Conservation (phyloP, 2,329 filamentous ascomycete species). For the Periconia digitata region DNA sequence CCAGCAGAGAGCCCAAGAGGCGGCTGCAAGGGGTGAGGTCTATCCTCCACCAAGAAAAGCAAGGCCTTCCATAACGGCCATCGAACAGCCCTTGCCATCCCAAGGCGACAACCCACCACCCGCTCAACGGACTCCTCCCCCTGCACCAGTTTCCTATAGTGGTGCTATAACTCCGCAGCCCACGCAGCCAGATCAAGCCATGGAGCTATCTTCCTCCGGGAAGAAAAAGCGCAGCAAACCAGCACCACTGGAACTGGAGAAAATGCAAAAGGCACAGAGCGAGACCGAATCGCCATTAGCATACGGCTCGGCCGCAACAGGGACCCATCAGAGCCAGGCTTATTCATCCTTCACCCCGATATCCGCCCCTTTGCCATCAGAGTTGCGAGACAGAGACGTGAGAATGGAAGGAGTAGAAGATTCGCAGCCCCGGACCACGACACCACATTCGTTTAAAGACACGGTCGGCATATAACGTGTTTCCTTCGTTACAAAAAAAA, state of each 20-base stretch:
- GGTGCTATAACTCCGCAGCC: constrained; percentile 32
- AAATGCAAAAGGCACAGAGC: constrained; percentile 23
- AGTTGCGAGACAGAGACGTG: constrained; percentile 34
- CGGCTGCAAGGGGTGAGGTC: constrained; percentile 41
- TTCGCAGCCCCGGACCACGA: constrained; percentile 41
- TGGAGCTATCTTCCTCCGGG: constrained; percentile 37
- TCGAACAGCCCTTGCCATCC: constrained; percentile 18
- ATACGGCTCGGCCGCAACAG: constrained; percentile 27
- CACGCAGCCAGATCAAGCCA: constrained; percentile 27
- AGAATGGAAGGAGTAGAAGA: constrained; percentile 44
- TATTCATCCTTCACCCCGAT: constrained; percentile 41
- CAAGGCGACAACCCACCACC: constrained; percentile 26
- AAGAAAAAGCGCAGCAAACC: constrained; percentile 37
- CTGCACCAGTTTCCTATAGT: constrained; percentile 18
- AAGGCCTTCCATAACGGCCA: constrained; percentile 31
- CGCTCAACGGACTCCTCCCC: constrained; percentile 31
- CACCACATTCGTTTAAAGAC: constrained; percentile 47
- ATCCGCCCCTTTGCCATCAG: constrained; percentile 39
- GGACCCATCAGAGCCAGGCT: constrained; percentile 26
- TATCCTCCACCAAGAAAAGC: constrained; percentile 42
- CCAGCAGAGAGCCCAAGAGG: constrained; percentile 47
- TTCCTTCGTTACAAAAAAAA: constrained; percentile 42
- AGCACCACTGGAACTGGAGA: constrained; percentile 36
- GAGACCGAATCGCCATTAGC: constrained; percentile 35
- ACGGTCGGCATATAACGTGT: constrained; percentile 46